Evolutionary conservation across 129 eudicot genomes (phyloP).

Genomic region (Tanacetum coccineum): DNA sequence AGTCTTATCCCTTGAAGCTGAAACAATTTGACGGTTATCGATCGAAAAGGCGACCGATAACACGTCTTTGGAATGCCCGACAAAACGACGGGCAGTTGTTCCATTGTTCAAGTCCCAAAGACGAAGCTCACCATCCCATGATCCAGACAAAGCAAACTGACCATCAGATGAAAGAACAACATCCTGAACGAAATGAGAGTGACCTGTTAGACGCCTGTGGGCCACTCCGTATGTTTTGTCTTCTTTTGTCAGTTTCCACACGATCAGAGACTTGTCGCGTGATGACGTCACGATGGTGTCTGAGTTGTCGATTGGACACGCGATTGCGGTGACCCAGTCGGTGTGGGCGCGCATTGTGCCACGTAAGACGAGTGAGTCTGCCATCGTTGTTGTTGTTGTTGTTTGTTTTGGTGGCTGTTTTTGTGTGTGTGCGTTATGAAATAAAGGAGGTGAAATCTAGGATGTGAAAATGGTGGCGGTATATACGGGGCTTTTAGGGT

Average conservation of each 20-base stretch:
- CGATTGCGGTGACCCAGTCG: conserved; percentile 78
- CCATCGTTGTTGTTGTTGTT: conserved; percentile 28
- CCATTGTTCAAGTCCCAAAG: conserved; percentile 51
- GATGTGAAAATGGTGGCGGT: not conserved
- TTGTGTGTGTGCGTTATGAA: not conserved
- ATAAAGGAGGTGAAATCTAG: not conserved
- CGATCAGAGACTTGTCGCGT: conserved; percentile 46
- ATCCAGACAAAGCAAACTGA: conserved; percentile 44
- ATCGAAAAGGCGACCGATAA: conserved; percentile 47
- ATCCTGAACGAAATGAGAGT: conserved; percentile 53
- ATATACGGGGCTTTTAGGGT: no score
- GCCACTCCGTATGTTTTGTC: conserved; percentile 35
- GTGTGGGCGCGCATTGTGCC: conserved; percentile 81
- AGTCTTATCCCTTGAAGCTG: conserved; percentile 41
- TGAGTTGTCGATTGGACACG: conserved; percentile 67
- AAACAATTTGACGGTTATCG: conserved; percentile 50
- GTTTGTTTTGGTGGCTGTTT: not conserved
- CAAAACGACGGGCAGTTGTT: conserved; percentile 40
- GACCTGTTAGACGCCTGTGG: conserved; percentile 40
- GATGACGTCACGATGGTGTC: conserved; percentile 41
- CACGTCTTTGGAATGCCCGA: conserved; percentile 47
- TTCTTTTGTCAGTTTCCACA: conserved; percentile 36
- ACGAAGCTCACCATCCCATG: conserved; percentile 48
- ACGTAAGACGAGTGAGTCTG: conserved; percentile 49
- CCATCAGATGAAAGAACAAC: conserved; percentile 47